These are phyloP conservation scores for Luvunga scandens DNA, from an alignment of 345 rosid species.

Conservation along the genomic window DNA sequence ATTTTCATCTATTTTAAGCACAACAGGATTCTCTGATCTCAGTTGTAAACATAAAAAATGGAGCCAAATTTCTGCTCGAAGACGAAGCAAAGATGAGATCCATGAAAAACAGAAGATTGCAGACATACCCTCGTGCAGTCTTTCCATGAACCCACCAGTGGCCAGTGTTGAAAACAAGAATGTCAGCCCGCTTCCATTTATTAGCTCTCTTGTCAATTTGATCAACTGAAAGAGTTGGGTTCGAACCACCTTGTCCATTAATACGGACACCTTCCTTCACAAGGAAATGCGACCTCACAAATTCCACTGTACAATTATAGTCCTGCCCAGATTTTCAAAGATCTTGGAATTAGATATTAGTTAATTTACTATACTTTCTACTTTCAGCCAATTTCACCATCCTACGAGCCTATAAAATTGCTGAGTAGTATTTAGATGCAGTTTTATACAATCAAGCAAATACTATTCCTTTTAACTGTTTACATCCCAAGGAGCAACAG, in stretches of 20 bases:
- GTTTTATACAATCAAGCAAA: neutral
- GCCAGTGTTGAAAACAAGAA: constrained; percentile 87
- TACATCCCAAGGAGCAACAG: neutral
- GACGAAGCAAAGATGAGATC: neutral
- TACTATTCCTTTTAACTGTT: neutral
- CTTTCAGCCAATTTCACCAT: neutral
- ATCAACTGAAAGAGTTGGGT: constrained; percentile 81
- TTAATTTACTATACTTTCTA: neutral
- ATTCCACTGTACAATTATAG: constrained; percentile 76
- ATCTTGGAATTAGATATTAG: neutral
- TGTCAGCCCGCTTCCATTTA: constrained; percentile 79
- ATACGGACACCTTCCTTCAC: constrained; percentile 81
- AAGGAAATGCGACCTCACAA: constrained; percentile 95
- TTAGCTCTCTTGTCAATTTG: constrained; percentile 66
- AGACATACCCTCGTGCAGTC: constrained; percentile 80
- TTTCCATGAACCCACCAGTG: constrained; percentile 99
- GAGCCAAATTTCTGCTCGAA: neutral
- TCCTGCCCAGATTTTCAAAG: constrained; percentile 50
- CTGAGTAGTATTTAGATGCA: neutral
- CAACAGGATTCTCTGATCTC: neutral
- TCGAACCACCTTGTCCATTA: constrained; percentile 69
- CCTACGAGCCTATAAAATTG: neutral
- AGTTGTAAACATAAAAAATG: neutral
- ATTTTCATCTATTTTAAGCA: neutral
- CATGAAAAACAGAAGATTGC: neutral